Base-by-base conservation (phyloP, 176 grass and related monocot species). In the Oropetium thomaeum region DNA sequence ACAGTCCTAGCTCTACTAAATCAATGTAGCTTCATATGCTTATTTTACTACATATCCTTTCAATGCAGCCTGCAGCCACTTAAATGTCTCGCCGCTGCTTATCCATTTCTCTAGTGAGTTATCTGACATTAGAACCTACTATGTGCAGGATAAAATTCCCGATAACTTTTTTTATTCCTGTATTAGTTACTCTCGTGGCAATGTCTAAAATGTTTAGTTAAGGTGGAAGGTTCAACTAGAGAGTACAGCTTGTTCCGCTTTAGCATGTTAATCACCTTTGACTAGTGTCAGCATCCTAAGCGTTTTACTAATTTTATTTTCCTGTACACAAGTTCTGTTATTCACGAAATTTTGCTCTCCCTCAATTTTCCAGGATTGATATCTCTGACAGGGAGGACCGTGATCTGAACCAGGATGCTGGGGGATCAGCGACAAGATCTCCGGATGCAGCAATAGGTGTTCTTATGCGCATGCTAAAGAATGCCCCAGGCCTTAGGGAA, bases 391-490 rank as follows among this genome's bases (percentile, higher is more conserved):
- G 73, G 41, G 83, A 78, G 10, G 54, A 51, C 35, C 82, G 51
- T 65, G 55, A 19, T 26, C 10, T 12, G 19, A 71, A 70, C 31
- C 40, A 31, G 38, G 85, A 92, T 25, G 8, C 32, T 23, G 77
- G 55, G 42, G 78, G 71, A 32, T 72, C 58, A 20, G 49, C 53
- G 28, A 69, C 30, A 8, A 87, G 86, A 32, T 87, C 83, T 80
- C 48, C 86, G 16, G 83, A 74, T 85, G 94, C 90, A 69, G 69
- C 81, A 58, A 82, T 97, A 22, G 88, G 88, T 71, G 75, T 62
- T 73, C 83, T 97, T 30, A 34, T 93, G 34, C 83, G 29, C 69
- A 85, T 91, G 80, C 83, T 97, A 25, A 83, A 89, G 81, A 71
- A 57, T n/a, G 88, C 94, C 2, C 64, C 83, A 10, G 59, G 86